Conservation (phyloP, 768 basidiomycete species). For the Tulasnella sp. region DNA sequence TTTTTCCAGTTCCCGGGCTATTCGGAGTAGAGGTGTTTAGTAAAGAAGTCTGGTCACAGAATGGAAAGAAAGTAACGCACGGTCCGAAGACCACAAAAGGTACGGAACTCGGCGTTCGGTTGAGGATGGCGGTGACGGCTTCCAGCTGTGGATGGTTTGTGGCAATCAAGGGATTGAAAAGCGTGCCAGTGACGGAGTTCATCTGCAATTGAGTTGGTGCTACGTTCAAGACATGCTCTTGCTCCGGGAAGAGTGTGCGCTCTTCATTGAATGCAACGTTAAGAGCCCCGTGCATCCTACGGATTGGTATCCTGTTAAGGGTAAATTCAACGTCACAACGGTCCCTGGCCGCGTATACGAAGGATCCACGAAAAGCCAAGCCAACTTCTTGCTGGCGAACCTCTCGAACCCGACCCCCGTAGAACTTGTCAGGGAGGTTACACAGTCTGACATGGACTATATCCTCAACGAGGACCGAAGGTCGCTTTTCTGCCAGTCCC, state of each 20-base stretch:
- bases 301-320: conserved; percentile 44
- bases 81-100: conserved; percentile 10
- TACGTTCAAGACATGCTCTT: conserved; percentile 24
- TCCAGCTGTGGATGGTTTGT: conserved; percentile 6
- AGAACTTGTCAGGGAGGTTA: conserved; percentile 34
- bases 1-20: conserved; percentile 22
- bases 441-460: not conserved
- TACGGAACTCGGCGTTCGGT: not conserved
- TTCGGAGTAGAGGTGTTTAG: too few species aligned
- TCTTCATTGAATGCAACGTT: conserved; percentile 36
- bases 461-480: conserved; percentile 36
- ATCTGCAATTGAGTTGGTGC: not conserved
- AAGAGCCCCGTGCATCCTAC: conserved; percentile 51
- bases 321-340: conserved; percentile 42
- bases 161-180: not conserved
- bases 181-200: not conserved
- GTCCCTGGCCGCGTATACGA: conserved; percentile 31
- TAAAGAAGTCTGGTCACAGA: too few species aligned
- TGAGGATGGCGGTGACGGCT: not conserved
- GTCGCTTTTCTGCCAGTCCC: conserved; percentile 47
- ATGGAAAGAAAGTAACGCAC: not conserved
- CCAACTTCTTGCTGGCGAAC: conserved; percentile 42
- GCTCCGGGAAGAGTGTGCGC: conserved; percentile 42
- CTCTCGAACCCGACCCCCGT: conserved; percentile 46
- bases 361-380: conserved; percentile 38